Conservation (phyloP, 805 yeast species). For the Teunomyces pallodes region DNA sequence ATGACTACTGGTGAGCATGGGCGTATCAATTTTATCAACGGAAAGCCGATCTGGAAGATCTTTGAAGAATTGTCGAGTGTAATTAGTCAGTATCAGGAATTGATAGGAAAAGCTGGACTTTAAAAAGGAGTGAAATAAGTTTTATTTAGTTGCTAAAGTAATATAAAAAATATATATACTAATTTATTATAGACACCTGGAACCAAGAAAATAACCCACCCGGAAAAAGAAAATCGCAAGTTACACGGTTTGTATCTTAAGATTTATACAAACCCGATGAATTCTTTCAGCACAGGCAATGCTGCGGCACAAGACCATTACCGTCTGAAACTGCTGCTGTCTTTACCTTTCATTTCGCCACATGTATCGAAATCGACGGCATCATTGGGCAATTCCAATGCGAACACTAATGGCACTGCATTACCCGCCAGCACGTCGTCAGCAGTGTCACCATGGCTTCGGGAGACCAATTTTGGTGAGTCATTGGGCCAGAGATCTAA, state of each 20-base stretch:
- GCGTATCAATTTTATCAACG: constrained; percentile 16
- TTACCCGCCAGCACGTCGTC: constrained; percentile 3
- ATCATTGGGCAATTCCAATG: not conserved
- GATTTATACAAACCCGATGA: not conserved
- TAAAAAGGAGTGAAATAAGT: no score
- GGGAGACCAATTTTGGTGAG: constrained; percentile 31
- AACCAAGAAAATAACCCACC: not conserved
- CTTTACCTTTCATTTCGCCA: constrained; percentile 8
- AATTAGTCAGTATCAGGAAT: constrained; percentile 1
- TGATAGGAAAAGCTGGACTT: not conserved
- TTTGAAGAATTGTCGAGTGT: constrained; percentile 22
- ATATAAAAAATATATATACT: constrained; percentile 12
- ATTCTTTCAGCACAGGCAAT: not conserved
- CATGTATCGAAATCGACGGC: constrained; percentile 4
- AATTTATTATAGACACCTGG: not conserved
- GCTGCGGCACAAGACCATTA: constrained; percentile 54
- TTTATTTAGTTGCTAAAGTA: not conserved
- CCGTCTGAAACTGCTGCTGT: constrained; percentile 22
- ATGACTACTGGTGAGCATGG: constrained; percentile 20
- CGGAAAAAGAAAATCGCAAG: not conserved
- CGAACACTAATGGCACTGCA: not conserved
- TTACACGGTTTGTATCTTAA: not conserved
- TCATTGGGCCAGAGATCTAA: constrained; percentile 24
- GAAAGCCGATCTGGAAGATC: constrained; percentile 19
- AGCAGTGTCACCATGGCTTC: constrained; percentile 21